Evolutionary conservation across 352 stramenopile species (phyloP).

Genomic region (Globisporangium acanthophoron): DNA sequence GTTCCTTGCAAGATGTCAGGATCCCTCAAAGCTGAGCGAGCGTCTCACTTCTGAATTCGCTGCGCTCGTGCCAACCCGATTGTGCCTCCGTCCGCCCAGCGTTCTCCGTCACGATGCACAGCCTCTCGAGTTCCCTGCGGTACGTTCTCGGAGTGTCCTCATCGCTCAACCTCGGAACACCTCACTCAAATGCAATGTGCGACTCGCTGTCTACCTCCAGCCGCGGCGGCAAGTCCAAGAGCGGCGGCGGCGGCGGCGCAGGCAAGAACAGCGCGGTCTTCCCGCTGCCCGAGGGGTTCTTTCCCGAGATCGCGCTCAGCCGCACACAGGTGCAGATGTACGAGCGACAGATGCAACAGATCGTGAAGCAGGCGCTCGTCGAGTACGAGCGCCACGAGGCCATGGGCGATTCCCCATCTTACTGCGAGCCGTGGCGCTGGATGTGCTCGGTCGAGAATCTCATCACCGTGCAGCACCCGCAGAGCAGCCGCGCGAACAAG

Average conservation of each 20-base stretch:
- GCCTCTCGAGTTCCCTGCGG: slow-evolving; percentile 5
- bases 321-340: slow-evolving; percentile 23
- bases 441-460: slow-evolving; percentile 21
- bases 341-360: slow-evolving; percentile 25
- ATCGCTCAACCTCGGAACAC: too few species aligned
- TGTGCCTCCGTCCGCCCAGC: background rate
- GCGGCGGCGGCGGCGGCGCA: background rate
- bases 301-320: slow-evolving; percentile 30
- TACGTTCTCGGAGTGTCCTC: background rate
- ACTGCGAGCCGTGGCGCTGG: slow-evolving; percentile 13
- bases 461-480: slow-evolving; percentile 14
- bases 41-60: background rate
- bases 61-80: background rate
- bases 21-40: too few species aligned
- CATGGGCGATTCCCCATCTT: slow-evolving; percentile 22
- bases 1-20: too few species aligned
- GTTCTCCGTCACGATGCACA: slow-evolving; percentile 5
- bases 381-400: slow-evolving; percentile 41
- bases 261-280: slow-evolving; percentile 10
- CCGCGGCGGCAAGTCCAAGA: slow-evolving; percentile 1
- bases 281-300: slow-evolving; percentile 35
- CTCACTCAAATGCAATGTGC: background rate
- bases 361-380: slow-evolving; percentile 33
- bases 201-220: background rate
- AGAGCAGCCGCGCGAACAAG: background rate